phyloP scores from a whole-genome alignment of 805 yeast genomes.

The Candida awuae region DNA sequence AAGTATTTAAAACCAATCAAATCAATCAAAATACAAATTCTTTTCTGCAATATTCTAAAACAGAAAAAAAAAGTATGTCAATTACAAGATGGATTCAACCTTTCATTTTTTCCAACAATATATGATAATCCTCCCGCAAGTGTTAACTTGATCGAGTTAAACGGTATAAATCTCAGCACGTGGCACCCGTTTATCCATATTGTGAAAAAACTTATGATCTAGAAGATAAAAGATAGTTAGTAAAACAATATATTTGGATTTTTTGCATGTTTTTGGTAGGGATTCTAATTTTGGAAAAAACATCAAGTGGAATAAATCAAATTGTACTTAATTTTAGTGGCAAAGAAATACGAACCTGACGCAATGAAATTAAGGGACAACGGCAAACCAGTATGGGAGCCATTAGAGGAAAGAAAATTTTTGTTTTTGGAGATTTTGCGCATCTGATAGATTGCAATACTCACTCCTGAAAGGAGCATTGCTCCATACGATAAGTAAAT shows the following conservation, averaged over 20 bases:
- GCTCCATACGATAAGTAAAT: conserved; percentile 53
- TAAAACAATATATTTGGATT: conserved; percentile 1
- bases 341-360: conserved; percentile 54
- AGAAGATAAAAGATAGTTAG: not conserved
- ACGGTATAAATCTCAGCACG: conserved; percentile 69
- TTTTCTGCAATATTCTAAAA: too few relatives aligned
- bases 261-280: conserved; percentile 1
- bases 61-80: not conserved
- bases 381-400: conserved; percentile 73
- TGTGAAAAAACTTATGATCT: conserved; percentile 14
- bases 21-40: too few relatives aligned
- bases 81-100: conserved; percentile 10
- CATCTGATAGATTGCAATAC: conserved; percentile 51
- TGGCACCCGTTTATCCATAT: conserved; percentile 43
- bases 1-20: too few relatives aligned
- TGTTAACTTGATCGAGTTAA: conserved; percentile 72
- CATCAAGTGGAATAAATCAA: not conserved
- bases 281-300: conserved; percentile 7
- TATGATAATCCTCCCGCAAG: conserved; percentile 70
- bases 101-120: conserved; percentile 27
- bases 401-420: conserved; percentile 67
- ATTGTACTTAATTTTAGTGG: not conserved
- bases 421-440: conserved; percentile 28
- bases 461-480: conserved; percentile 45
- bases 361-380: conserved; percentile 85